Evolutionary conservation across 176 grass and related monocot species (phyloP), one percentile per base, ranked within the genome.

Genomic region (Pontederia paniculata): DNA sequence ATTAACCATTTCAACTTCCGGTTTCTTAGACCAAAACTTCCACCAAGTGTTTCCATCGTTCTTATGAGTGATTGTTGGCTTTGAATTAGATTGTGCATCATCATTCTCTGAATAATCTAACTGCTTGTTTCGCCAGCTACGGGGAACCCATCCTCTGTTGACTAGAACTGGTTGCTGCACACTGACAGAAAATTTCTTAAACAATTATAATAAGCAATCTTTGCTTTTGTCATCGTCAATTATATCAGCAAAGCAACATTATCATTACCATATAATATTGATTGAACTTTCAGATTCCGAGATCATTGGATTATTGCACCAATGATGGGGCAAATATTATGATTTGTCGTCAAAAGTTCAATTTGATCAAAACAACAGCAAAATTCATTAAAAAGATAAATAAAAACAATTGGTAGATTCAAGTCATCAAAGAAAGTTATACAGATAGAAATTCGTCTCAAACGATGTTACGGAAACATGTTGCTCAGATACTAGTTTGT

Each of bases 141-240:
- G 86, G 44, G 93, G 93, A 76, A 88, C 73, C 93, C 93, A 98
- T 47, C 93, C 93, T 86, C 93, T 88, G 51, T 98, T 98, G 60
- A 98, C 86, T 62, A 98, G 80, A 56, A 91, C 60, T 55, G 87
- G 80, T 62, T 70, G 62, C 83, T 90, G 86, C 83, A 81, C 68
- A 78, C 83, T 98, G 93, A 80, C 69, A 79, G 66, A 78, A 71
- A 17, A 63, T 82, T 80, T 69, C 52, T 80, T 74, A 91, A 69
- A 58, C 74, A 71, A 41, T 65, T 55, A 71, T 52, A 52, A 9
- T 9, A 13, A 1, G 52, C 52, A 62, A 21, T 62, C 2, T 45
- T 43, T 45, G 14, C 10, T 16, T 62, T 18, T 20, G 17, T 5
- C 14, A 45, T 22, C 10, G 47, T 22, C 3, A 37, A 2, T 37